Conservation (phyloP, 2,329 filamentous ascomycete species). For the Phialemonium atrogriseum region DNA sequence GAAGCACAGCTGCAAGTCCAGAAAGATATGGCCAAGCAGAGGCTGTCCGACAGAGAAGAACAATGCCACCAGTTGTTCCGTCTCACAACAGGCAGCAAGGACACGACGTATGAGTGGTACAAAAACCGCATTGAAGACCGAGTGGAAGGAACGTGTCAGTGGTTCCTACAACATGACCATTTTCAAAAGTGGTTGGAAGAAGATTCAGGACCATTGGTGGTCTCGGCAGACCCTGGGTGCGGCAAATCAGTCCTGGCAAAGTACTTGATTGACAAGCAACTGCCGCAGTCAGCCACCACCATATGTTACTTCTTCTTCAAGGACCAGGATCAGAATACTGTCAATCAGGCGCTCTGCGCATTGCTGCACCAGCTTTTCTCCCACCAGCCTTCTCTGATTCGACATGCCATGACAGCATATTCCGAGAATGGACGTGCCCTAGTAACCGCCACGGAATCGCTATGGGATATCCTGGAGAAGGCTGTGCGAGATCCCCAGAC, state of each 20-base stretch:
- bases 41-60: slow-evolving; percentile 1
- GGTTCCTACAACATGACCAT: not conserved
- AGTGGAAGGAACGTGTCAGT: not conserved
- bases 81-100: not conserved
- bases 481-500: slow-evolving; percentile 16
- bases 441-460: slow-evolving; percentile 9
- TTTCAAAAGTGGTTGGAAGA: not conserved
- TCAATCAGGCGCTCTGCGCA: slow-evolving; percentile 27
- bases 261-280: not conserved
- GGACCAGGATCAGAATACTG: slow-evolving; percentile 25
- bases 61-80: not conserved
- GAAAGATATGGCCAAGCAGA: not conserved
- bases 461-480: slow-evolving; percentile 25
- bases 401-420: slow-evolving; percentile 20
- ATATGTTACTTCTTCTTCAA: slow-evolving; percentile 38
- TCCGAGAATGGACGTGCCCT: slow-evolving; percentile 18
- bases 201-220: not conserved
- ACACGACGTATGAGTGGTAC: not conserved
- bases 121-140: not conserved
- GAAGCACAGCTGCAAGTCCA: slow-evolving; percentile 1
- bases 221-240: not conserved
- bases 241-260: not conserved
- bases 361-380: slow-evolving; percentile 30
- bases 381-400: slow-evolving; percentile 19
- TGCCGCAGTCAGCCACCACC: slow-evolving; percentile 8